These are phyloP conservation scores for Nakaseomyces sp. DNA, from an alignment of 1,139 yeast genomes.

Conservation along the genomic window DNA sequence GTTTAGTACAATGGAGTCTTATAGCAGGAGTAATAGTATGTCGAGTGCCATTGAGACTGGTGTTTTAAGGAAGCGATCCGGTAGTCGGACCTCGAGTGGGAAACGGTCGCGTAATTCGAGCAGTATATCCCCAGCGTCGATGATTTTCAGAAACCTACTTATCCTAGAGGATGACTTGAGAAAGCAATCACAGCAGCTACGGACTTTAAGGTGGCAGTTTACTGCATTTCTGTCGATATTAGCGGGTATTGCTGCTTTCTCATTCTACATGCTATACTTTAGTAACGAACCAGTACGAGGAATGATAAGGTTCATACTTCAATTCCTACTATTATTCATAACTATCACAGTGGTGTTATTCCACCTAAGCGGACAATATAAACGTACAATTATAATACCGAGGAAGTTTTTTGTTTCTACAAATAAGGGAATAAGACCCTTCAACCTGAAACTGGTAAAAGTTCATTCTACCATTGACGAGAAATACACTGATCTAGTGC, in stretches of 20 bases:
- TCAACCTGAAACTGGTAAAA: constrained; percentile 70
- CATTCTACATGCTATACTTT: constrained; percentile 32
- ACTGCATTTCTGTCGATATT: constrained; percentile 56
- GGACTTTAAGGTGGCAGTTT: constrained; percentile 62
- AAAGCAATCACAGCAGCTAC: constrained; percentile 68
- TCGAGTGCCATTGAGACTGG: neutral
- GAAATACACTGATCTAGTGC: constrained; percentile 38
- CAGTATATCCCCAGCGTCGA: constrained; percentile 49
- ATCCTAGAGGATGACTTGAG: constrained; percentile 79
- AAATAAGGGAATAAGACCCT: constrained; percentile 77
- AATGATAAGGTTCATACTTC: constrained; percentile 39
- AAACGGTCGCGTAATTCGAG: constrained; percentile 28
- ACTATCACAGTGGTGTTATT: constrained; percentile 65
- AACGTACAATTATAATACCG: constrained; percentile 74
- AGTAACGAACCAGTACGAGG: constrained; percentile 17
- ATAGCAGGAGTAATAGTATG: constrained; percentile 1
- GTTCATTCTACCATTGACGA: constrained; percentile 54
- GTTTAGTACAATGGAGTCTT: neutral
- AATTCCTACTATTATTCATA: constrained; percentile 58
- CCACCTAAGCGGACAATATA: constrained; percentile 83
- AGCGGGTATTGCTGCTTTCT: constrained; percentile 32
- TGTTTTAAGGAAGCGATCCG: constrained; percentile 16
- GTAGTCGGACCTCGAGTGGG: constrained; percentile 28
- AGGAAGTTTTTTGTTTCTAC: constrained; percentile 68
- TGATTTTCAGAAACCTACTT: constrained; percentile 68